Base-by-base conservation (phyloP, 1,284 basidiomycete species). In the Somion occarium region DNA sequence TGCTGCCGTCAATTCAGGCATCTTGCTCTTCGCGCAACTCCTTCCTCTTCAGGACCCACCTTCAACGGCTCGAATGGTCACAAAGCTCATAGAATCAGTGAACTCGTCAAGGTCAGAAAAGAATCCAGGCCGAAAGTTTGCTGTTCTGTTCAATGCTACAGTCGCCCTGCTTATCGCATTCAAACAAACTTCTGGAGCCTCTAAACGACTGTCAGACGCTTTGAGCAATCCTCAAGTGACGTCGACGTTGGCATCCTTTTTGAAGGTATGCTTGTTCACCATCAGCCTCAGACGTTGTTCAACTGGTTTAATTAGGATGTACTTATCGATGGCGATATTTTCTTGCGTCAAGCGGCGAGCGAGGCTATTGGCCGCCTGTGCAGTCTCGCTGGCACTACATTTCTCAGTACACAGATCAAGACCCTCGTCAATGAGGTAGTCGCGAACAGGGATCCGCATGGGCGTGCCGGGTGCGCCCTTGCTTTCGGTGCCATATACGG, bases 401-500 rank as follows among this genome's bases (percentile, higher is more conserved):
- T 95, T 72, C 75, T 98, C 49, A 90, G 92, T 0, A 80, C 77
- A 25, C 91, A 97, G 67, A 88, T 95, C 56, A 98, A 98, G 65
- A 86, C 85, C 60, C 78, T 98, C 9, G 93, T 99, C 4, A 92
- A 98, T 60, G 91, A 95, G 63, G 91, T 99, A n/a, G 93, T 99
- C 53, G 92, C 80, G 67, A 98, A 99, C 67, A 89, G 95, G 9
- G 90, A 97, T 64, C 96, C 97, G 0, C 83, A 93, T 59, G 89
- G 87, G 12, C 85, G 97, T 23, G 94, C 96, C 4, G 97, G 97
- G 1, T 98, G 94, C 63, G 93, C 95, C 0, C 69, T 94, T 18
- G 91, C 95, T 0, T 94, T 99, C 59, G 94, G 94, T n/a, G 79
- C 93, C 5, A 92, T 99, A 43, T 98, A 98, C 69, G 84, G 80